Evolutionary conservation across 495 filamentous ascomycete species (phyloP), one percentile per base, ranked within the genome.

Genomic region (Penicillium ucsense): DNA sequence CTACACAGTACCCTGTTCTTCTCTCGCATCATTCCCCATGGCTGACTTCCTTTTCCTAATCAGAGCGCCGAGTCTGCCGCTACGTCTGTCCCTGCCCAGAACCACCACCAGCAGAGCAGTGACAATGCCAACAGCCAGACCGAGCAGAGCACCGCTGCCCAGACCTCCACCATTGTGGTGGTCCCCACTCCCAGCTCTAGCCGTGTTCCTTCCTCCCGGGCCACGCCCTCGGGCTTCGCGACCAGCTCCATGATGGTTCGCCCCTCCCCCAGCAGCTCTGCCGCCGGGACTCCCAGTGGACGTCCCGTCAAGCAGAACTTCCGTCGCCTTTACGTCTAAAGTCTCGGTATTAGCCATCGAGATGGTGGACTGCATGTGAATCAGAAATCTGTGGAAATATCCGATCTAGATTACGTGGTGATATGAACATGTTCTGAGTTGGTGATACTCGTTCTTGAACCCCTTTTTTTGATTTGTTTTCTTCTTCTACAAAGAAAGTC

Each of bases 151-250:
- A 39, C 37, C 12, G n/a, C 10, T 20, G 43, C 8, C 43, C 35
- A 8, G 33, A 45, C 42, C 43, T 36, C 20, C 43, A 46, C 43
- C 35, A 47, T 47, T 41, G 37, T 40, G 41, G 56, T 50, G 8
- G 54, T 56, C 43, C 55, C 51, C 34, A 47, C 38, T 46, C 54
- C 59, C 38, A 48, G 29, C 48, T 51, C 49, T 49, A 59, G 59
- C 45, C 32, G 39, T 0, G 12, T 35, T 8, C 46, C 51, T 27
- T 35, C 27, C 45, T 39, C 33, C 11, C 31, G 33, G 36, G 50
- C 63, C 10, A 57, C 31, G 9, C 41, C 67, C 38, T 65, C 64
- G 28, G 66, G 66, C 49, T 68, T 73, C 54, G 51, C 64, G 44
- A 67, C 65, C 41, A 64, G 54, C 48, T 43, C 41, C 2, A 10